These are phyloP conservation scores for Cladosporium sphaerospermum DNA, from an alignment of 2,329 filamentous ascomycete species.

Conservation along the genomic window DNA sequence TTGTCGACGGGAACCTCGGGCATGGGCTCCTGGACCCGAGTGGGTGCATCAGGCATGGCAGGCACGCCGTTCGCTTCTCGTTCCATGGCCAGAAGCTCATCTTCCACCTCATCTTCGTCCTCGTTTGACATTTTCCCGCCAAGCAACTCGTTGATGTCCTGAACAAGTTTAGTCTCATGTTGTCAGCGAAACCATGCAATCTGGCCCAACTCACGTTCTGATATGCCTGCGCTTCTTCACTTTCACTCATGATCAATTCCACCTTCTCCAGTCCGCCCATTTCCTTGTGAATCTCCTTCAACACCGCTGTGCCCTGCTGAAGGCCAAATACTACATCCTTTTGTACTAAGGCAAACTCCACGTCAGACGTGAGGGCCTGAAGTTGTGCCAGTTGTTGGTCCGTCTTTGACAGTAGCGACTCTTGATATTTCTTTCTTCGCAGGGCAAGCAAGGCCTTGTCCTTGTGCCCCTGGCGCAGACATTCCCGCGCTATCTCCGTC, in stretches of 20 bases:
- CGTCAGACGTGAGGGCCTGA: constrained; percentile 77
- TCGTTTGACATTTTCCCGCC: constrained; percentile 83
- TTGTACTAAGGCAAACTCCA: constrained; percentile 94
- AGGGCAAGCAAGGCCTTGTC: constrained; percentile 77
- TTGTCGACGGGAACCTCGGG: constrained; percentile 25
- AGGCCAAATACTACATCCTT: constrained; percentile 93
- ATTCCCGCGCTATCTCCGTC: constrained; percentile 76
- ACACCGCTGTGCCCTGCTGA: constrained; percentile 82
- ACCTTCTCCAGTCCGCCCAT: constrained; percentile 94
- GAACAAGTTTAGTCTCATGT: constrained; percentile 14
- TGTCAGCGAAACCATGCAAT: constrained; percentile 5
- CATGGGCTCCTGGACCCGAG: constrained; percentile 15
- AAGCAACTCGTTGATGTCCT: constrained; percentile 92
- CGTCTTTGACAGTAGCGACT: constrained; percentile 79
- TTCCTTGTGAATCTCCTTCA: constrained; percentile 87
- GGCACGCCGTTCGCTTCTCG: constrained; percentile 47
- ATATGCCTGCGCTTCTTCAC: constrained; percentile 82
- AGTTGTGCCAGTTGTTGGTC: constrained; percentile 91
- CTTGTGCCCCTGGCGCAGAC: constrained; percentile 75
- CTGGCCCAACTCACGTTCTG: constrained; percentile 59
- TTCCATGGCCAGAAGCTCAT: constrained; percentile 81
- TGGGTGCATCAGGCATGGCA: constrained; percentile 36
- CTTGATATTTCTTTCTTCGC: constrained; percentile 93
- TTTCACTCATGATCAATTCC: constrained; percentile 92
- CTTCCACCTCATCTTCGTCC: constrained; percentile 96